A percentile compares a stretch with the other conserved stretches of the same genome.
phyloP scores from a whole-genome alignment of 371 early-diverging fungal genomes.

The Mucor velutinosus region DNA sequence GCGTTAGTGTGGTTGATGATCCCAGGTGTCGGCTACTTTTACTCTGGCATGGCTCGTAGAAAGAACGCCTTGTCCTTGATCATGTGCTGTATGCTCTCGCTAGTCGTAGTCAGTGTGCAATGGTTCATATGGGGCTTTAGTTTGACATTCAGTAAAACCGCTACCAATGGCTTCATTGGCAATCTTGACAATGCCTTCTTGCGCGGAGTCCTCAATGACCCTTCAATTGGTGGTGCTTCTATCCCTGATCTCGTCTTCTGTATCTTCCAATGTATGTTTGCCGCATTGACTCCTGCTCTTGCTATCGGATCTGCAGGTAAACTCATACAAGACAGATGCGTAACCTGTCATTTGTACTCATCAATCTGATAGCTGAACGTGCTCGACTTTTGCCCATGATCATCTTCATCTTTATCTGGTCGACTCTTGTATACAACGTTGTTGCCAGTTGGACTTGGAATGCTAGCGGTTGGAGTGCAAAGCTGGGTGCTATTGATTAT shows the following conservation, averaged over 20 bases:
- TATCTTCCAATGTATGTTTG: conserved; percentile 85
- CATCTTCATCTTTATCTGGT: conserved; percentile 91
- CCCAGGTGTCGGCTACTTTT: conserved; percentile 88
- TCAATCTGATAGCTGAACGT: conserved; percentile 74
- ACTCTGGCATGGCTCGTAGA: conserved; percentile 86
- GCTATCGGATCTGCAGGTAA: conserved; percentile 75
- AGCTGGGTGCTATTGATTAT: conserved; percentile 80
- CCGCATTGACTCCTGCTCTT: conserved; percentile 86
- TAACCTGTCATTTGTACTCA: not conserved
- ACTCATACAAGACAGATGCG: not conserved
- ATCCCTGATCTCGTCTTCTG: conserved; percentile 75
- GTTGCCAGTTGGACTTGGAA: conserved; percentile 96
- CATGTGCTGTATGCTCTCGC: conserved; percentile 66
- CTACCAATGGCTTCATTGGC: conserved; percentile 74
- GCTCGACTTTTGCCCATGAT: conserved; percentile 83
- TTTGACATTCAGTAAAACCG: conserved; percentile 74
- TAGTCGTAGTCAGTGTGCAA: conserved; percentile 74
- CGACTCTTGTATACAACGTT: conserved; percentile 86
- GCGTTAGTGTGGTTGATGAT: conserved; percentile 87
- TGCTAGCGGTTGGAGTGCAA: conserved; percentile 77
- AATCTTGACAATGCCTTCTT: conserved; percentile 77
- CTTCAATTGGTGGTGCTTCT: conserved; percentile 56
- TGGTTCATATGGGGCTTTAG: conserved; percentile 92
- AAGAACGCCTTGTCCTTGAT: conserved; percentile 82
- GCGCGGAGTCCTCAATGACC: conserved; percentile 55